Base-by-base conservation (phyloP, 108 stramenopile species). In the Epithemia pelagica region DNA sequence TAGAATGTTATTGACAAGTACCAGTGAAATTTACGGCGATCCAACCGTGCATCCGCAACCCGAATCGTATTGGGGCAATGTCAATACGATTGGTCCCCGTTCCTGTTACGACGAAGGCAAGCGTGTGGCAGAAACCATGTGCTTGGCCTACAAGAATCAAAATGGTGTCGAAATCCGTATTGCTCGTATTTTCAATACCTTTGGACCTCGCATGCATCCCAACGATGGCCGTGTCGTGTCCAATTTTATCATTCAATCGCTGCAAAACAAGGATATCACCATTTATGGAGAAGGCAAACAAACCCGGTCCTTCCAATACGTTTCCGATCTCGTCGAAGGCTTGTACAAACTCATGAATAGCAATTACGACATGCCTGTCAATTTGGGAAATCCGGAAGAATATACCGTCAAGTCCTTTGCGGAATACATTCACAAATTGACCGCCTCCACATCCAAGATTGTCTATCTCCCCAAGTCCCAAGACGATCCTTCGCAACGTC, bases 71-170 rank as follows among this genome's bases (percentile, higher is more conserved):
- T 98, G 97, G 97, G 99, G 99, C 24, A 91, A 98, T 74, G 99
- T 99, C 59, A 98, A 98, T 68, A 89, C 95, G 24, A 93, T 97
- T 46, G 99, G 99, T 24, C 97, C 97, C 15, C 80, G 99, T 19
- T 84, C 97, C 7, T 99, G 99, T 71, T 99, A 99, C 82, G 99
- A 99, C 71, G 98, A 99, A 89, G 99, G 99, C 54, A 99, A 99
- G 71, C 96, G 99, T 26, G 99, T 99, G 10, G 99, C 98, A 20
- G 99, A 99, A 75, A 99, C 98, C 51, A 97, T 99, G 96, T 97
- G 96, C 95, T 99, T 96, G 76, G 85, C 94, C 24, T 99, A 98
- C 84, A 74, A 70, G 57, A 83, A 92, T 54, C 92, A 97, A 70
- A 89, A 92, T 67, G 72, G 82, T 23, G 91, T 98, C 52, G 95